Conservation (phyloP, 108 stramenopile species). For the Parietichytrium sp. region DNA sequence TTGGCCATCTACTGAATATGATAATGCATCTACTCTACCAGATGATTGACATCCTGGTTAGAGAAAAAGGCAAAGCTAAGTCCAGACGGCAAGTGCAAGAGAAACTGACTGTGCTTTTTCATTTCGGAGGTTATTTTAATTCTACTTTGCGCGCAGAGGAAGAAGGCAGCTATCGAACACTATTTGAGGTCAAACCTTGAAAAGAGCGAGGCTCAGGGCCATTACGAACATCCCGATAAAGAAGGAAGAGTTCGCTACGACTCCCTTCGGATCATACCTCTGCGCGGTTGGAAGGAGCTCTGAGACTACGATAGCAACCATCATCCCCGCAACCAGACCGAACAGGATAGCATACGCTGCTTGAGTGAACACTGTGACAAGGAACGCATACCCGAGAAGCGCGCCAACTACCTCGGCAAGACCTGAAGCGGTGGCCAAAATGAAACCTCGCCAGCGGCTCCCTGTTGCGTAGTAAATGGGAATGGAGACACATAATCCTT, state of each 20-base stretch:
- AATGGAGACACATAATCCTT: constrained; percentile 79
- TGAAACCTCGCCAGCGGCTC: constrained; percentile 73
- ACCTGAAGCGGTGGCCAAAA: constrained; percentile 72
- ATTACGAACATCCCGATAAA: constrained; percentile 83
- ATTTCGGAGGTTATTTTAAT: too few species aligned
- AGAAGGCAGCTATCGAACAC: too few species aligned
- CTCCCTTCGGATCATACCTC: constrained; percentile 82
- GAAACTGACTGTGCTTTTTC: too few species aligned
- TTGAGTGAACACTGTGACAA: constrained; percentile 60
- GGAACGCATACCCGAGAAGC: constrained; percentile 67
- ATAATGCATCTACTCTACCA: too few species aligned
- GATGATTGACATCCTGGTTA: too few species aligned
- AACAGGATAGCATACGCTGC: constrained; percentile 71
- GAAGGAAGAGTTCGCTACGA: constrained; percentile 76
- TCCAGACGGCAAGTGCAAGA: too few species aligned
- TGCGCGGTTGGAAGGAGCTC: constrained; percentile 91
- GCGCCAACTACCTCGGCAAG: constrained; percentile 76
- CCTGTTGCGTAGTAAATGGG: constrained; percentile 85
- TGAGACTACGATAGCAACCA: constrained; percentile 76
- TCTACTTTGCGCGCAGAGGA: too few species aligned
- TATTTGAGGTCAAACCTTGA: constrained; percentile 56
- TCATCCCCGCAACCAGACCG: constrained; percentile 82
- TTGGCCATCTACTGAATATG: too few species aligned
- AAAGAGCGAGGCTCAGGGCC: constrained; percentile 81
- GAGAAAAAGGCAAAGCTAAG: too few species aligned